A percentile compares a stretch with the other conserved stretches of the same genome.
Evolutionary conservation across 441 rosid genomes (phyloP).

Genomic region (Populus hybrid): DNA sequence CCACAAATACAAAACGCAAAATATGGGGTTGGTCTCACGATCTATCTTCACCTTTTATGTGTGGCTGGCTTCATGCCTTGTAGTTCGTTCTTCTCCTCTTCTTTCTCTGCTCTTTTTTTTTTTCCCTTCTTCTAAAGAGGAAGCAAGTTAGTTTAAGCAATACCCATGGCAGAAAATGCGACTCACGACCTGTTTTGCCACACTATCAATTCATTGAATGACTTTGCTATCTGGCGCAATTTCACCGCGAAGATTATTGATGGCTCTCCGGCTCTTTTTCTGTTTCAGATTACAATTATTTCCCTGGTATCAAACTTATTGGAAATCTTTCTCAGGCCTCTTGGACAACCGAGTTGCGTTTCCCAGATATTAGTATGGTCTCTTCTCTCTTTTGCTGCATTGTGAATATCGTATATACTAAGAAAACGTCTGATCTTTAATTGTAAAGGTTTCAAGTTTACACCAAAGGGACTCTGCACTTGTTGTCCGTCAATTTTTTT

Average conservation of each 20-base stretch:
- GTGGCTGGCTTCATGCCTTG: background rate
- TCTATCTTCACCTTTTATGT: background rate
- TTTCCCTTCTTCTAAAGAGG: background rate
- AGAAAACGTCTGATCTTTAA: too few relatives aligned
- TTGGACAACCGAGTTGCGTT: slow-evolving; percentile 29
- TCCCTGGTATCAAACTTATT: slow-evolving; percentile 20
- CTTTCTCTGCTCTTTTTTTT: too few relatives aligned
- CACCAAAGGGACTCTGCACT: too few relatives aligned
- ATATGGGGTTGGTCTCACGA: slow-evolving; percentile 18
- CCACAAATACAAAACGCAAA: slow-evolving; percentile 2
- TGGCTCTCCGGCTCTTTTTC: slow-evolving; percentile 16
- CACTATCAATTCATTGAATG: too few relatives aligned
- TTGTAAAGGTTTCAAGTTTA: too few relatives aligned
- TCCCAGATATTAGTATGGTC: slow-evolving; percentile 34
- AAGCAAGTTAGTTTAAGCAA: too few relatives aligned
- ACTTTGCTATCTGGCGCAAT: too few relatives aligned
- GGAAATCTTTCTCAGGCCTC: slow-evolving; percentile 22
- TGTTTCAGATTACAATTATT: slow-evolving; percentile 27
- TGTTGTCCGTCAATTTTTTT: too few relatives aligned
- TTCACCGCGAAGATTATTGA: too few relatives aligned
- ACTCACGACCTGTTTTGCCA: too few relatives aligned
- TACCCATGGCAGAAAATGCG: too few relatives aligned
- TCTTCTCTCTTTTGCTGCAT: background rate
- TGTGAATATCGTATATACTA: too few relatives aligned
- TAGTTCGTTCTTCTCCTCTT: background rate